These are phyloP conservation scores for Rheum nobile DNA, from an alignment of 148 eudicot species.

Conservation along the genomic window DNA sequence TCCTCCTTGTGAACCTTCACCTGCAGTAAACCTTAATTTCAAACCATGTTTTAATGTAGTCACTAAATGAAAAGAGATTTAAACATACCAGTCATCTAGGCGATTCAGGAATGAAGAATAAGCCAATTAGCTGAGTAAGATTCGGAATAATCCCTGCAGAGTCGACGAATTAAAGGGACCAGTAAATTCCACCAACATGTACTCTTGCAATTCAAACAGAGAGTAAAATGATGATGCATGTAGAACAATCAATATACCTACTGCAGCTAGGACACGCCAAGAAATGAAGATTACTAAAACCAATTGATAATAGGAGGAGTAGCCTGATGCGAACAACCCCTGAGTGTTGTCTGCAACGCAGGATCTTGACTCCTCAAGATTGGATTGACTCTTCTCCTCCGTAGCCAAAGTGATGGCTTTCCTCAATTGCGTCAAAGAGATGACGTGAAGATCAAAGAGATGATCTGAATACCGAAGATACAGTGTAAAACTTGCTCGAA, in stretches of 20 bases:
- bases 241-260: too few species aligned
- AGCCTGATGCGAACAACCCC: too few species aligned
- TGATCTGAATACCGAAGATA: too few species aligned
- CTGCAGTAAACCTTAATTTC: slow-evolving; percentile 3
- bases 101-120: slow-evolving; percentile 28
- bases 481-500: too few species aligned
- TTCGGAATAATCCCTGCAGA: slow-evolving; percentile 25
- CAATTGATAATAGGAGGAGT: too few species aligned
- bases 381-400: too few species aligned
- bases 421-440: too few species aligned
- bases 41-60: neutral
- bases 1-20: slow-evolving; percentile 16
- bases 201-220: neutral
- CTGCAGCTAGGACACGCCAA: slow-evolving; percentile 25
- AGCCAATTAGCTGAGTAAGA: slow-evolving; percentile 19
- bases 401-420: too few species aligned
- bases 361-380: too few species aligned
- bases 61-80: neutral
- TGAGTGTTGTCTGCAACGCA: too few species aligned
- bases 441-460: too few species aligned
- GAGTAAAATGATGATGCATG: neutral
- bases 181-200: neutral
- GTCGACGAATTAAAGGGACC: too few species aligned
- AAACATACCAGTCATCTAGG: slow-evolving; percentile 39
- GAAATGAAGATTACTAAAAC: slow-evolving; percentile 22